These are phyloP conservation scores for Axilococcus clingmanii DNA, from an alignment of 139 green algal genomes.

Conservation along the genomic window DNA sequence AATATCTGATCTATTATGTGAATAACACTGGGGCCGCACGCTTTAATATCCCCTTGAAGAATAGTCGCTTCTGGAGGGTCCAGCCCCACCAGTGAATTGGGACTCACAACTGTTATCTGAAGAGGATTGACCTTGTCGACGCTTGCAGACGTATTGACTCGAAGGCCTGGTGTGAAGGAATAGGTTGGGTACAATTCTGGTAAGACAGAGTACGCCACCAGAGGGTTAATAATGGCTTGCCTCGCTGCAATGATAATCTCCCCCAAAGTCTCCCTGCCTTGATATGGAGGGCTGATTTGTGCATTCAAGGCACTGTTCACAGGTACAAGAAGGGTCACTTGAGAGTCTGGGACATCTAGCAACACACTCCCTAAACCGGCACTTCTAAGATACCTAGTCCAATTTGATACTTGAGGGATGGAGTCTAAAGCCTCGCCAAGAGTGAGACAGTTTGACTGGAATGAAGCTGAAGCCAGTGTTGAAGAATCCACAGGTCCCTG, in stretches of 20 bases:
- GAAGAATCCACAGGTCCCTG: slow-evolving; percentile 1
- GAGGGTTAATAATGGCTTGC: slow-evolving; percentile 11
- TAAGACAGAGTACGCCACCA: slow-evolving; percentile 15
- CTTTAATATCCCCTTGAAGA: slow-evolving; percentile 19
- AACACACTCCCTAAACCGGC: slow-evolving; percentile 2
- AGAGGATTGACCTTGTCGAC: slow-evolving; percentile 22
- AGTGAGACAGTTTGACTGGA: slow-evolving; percentile 9
- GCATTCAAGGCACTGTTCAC: slow-evolving; percentile 9
- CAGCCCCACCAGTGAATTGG: slow-evolving; percentile 12
- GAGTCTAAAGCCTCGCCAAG: slow-evolving; percentile 10
- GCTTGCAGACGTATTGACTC: slow-evolving; percentile 4
- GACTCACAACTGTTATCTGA: background rate
- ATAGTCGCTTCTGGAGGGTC: slow-evolving; percentile 15
- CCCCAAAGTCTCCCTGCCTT: slow-evolving; percentile 9
- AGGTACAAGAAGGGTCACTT: slow-evolving; percentile 21
- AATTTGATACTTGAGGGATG: slow-evolving; percentile 18
- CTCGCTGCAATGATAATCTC: slow-evolving; percentile 7
- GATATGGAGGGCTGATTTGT: slow-evolving; percentile 9
- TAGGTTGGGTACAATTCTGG: slow-evolving; percentile 16
- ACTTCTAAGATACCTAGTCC: slow-evolving; percentile 11
- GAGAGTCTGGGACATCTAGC: background rate
- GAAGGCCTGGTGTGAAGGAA: slow-evolving; percentile 4
- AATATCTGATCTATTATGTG: slow-evolving; percentile 30
- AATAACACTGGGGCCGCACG: slow-evolving; percentile 25
- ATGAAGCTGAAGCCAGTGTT: background rate